These are phyloP conservation scores for Martiniozyma asiatica DNA, from an alignment of 1,139 yeast species.

Conservation along the genomic window DNA sequence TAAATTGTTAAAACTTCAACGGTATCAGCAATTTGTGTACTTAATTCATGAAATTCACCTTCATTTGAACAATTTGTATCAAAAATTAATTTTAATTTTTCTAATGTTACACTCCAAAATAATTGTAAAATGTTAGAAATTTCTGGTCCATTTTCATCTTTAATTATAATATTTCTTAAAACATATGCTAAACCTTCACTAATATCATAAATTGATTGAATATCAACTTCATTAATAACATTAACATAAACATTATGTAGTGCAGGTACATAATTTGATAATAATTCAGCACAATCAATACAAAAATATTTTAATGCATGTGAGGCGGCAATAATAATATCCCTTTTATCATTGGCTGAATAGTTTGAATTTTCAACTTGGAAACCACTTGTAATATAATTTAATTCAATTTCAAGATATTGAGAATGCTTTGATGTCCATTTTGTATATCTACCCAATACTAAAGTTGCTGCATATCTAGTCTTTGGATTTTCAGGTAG, in stretches of 20 bases:
- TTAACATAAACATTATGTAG: constrained; percentile 64
- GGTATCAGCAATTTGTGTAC: constrained; percentile 54
- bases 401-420: constrained; percentile 68
- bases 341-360: constrained; percentile 19
- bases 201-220: constrained; percentile 63
- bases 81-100: constrained; percentile 25
- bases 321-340: constrained; percentile 75
- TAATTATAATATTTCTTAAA: constrained; percentile 36
- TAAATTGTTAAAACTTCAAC: constrained; percentile 67
- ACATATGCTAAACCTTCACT: constrained; percentile 89
- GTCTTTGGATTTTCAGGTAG: constrained; percentile 81
- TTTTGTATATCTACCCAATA: constrained; percentile 86
- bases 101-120: constrained; percentile 60
- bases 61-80: constrained; percentile 18
- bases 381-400: constrained; percentile 76
- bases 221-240: constrained; percentile 44
- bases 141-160: constrained; percentile 25
- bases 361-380: constrained; percentile 12
- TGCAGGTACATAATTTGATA: constrained; percentile 65
- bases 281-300: constrained; percentile 68
- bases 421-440: constrained; percentile 89
- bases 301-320: constrained; percentile 92
- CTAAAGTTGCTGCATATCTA: constrained; percentile 85
- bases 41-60: too few species aligned
- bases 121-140: constrained; percentile 36